Base-by-base conservation (phyloP, 2,329 filamentous ascomycete species). In the Pseudogymnoascus sp. region DNA sequence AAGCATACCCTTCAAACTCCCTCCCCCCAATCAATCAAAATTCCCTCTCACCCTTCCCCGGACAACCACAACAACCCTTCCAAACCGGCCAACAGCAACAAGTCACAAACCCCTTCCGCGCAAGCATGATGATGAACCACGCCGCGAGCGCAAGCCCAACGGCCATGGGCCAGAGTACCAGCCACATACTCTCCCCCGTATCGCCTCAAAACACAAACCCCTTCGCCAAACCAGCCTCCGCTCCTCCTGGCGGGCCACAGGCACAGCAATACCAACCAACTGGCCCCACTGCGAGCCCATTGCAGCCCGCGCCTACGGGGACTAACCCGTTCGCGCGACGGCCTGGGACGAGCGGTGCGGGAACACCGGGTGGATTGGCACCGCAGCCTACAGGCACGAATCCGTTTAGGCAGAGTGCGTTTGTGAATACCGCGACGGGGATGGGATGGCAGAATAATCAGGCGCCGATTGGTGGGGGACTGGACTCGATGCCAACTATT, bases 351-450 rank as follows among this genome's bases (percentile, higher is more conserved):
- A 67, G 67, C 60, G n/a, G 67, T 31, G 69, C 71, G 31, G 68
- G 70, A 61, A 71, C 71, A 5, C 76, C 75, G 36, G 75, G 75
- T 9, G 74, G 82, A 59, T 77, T 95, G 4, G 82, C 83, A 62
- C 85, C 91, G 1, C 91, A 93, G 71, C 84, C 88, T 1, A 97
- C 93, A 0, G 93, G 92, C 7, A 97, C 93, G 1, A 99, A 99
- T 71, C 95, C 95, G 0, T 97, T 97, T 82, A 85, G 95, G 14
- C 92, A 97, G 72, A 91, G 89, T 53, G 86, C 88, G 3, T 96
- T 97, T 74, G 88, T 96, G 61, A 95, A 96, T 72, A 92, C 96
- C 71, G 82, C 87, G 66, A 96, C 92, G 0, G 93, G 93, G 0
- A 82, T 90, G 75, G 91, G 91, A 1, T 97, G 95, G 91, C 93